Base-by-base conservation (phyloP, 192 early-diverging fungal species). In the Rhizoclosmatium globosum region DNA sequence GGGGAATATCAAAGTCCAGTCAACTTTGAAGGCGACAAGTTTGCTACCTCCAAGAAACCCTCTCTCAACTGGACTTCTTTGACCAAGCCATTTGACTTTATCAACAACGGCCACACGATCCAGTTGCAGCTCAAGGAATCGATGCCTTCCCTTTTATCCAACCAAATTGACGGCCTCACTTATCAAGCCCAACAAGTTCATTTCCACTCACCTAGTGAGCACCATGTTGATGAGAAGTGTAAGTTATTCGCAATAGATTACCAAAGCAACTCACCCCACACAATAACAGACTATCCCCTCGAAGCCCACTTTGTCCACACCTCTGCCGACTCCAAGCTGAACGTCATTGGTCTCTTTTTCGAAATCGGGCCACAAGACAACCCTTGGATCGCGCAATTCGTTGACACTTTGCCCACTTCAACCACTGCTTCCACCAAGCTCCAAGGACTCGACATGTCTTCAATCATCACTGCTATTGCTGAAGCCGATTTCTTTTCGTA, bases 181-280 rank as follows among this genome's bases (percentile, higher is more conserved):
- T 91, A 82, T 75, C 53, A 75, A 0, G 65, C 92, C 64, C 17
- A 39, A 21, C 82, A 89, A 44, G 92, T 92, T 76, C 92, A 92
- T 78, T 86, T 92, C 76, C 92, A 92, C 76, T 78, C 83, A 1
- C 91, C 91, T 2, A 86, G 87, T 3, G 91, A 92, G 64, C 89
- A 92, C 70, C 83, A 85, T 44, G 38, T 87, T 64, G 45, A 85
- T n/a, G 73, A 68, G n/a, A 23, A 64, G 17, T 47, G 57, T 67
- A n/a, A 68, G 41, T 64, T n/a, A 4, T 64, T 19, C 62, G 39
- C 39, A 31, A 13, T 64, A 31, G 13, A 1, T 64, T 38, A 2
- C n/a, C n/a, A n/a, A n/a, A n/a, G n/a, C n/a, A n/a, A n/a, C n/a
- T n/a, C n/a, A n/a, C n/a, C n/a, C n/a, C n/a, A n/a, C n/a, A n/a